Percentiles rank a stretch among this genome's conserved stretches.
Conservation (phyloP, 2,329 filamentous ascomycete species). For the Ceratocystis colombiana region DNA sequence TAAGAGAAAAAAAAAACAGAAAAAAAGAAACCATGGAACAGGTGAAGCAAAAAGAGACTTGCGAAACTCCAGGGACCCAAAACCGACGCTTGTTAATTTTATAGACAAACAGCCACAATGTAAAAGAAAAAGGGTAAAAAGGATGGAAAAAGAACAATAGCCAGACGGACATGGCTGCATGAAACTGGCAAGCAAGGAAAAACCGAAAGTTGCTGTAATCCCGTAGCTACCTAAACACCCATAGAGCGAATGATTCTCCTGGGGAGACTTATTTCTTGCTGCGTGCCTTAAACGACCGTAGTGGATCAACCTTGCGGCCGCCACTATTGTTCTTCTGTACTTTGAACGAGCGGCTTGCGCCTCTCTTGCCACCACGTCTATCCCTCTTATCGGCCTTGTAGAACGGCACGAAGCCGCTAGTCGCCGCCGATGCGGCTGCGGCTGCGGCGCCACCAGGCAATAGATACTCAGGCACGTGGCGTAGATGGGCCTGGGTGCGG, state of each 20-base stretch:
- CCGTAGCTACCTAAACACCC: not conserved
- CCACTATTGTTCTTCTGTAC: slow-evolving; percentile 39
- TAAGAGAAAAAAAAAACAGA: not conserved
- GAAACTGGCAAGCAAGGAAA: not conserved
- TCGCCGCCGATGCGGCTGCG: slow-evolving; percentile 52
- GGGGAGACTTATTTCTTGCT: slow-evolving; percentile 24
- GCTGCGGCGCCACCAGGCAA: slow-evolving; percentile 65
- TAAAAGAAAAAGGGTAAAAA: slow-evolving; percentile 8
- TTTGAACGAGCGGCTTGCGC: slow-evolving; percentile 36
- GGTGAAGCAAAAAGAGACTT: not conserved
- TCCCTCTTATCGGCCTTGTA: slow-evolving; percentile 44
- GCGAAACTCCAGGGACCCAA: slow-evolving; percentile 15
- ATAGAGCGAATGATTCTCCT: not conserved
- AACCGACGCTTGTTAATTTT: slow-evolving; percentile 22
- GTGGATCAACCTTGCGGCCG: slow-evolving; percentile 60
- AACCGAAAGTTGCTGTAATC: not conserved
- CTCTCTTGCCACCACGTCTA: slow-evolving; percentile 34
- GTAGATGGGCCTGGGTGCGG: slow-evolving; percentile 76
- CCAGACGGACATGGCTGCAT: too few relatives aligned
- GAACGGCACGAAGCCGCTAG: slow-evolving; percentile 66
- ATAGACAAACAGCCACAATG: slow-evolving; percentile 17
- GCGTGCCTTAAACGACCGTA: slow-evolving; percentile 75
- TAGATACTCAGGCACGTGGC: slow-evolving; percentile 89
- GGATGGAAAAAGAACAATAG: not conserved
- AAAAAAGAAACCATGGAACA: slow-evolving; percentile 10